Conservation (phyloP, 164 flowering plant species). For the Piper betle region DNA sequence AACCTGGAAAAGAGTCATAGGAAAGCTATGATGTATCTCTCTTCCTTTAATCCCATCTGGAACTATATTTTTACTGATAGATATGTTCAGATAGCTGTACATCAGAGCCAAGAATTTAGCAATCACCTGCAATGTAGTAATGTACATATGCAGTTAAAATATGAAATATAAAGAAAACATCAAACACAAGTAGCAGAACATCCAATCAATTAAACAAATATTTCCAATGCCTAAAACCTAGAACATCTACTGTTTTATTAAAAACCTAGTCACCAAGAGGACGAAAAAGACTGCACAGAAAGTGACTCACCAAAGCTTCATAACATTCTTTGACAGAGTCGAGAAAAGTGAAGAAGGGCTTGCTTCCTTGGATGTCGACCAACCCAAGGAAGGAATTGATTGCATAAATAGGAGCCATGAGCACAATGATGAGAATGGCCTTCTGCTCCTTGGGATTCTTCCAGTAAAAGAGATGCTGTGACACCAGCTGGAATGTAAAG, state of each 20-base stretch:
- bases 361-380: conserved; percentile 68
- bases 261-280: no score
- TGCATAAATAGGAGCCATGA: conserved; percentile 92
- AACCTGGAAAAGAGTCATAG: conserved; percentile 93
- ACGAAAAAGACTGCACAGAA: background rate
- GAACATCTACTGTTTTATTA: no score
- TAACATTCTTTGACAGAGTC: conserved; percentile 87
- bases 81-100: conserved; percentile 84
- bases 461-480: conserved; percentile 94
- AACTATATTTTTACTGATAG: conserved; percentile 64
- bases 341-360: conserved; percentile 66
- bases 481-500: conserved; percentile 70
- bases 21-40: conserved; percentile 85
- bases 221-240: no score
- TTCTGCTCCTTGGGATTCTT: conserved; percentile 95
- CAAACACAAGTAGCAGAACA: no score
- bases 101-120: conserved; percentile 89
- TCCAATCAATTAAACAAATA: no score
- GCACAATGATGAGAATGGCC: conserved; percentile 75
- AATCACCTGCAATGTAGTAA: conserved; percentile 49
- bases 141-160: conserved; percentile 1
- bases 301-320: conserved; percentile 70
- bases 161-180: background rate
- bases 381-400: conserved; percentile 65
- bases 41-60: conserved; percentile 95